Evolutionary conservation across 2,329 filamentous ascomycete genomes (phyloP), one percentile per base, ranked within the genome.

Genomic region (Diaporthe destruens): DNA sequence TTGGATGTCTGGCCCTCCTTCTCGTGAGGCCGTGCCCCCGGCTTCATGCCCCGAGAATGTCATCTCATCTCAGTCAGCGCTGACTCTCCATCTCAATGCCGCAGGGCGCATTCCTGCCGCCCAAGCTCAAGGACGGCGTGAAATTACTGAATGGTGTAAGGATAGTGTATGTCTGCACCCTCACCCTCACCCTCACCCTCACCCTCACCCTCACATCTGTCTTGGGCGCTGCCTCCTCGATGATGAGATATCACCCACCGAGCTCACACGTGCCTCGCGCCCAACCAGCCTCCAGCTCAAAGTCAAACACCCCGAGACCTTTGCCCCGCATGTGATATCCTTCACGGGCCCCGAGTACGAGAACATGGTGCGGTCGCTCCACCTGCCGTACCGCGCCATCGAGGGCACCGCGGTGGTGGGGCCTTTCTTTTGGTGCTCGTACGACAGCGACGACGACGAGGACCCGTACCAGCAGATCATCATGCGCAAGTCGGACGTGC

Each of bases 401-500:
- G 90, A 92, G 79, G 86, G 87, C 23, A 87, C 85, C 25, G 86
- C 86, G 71, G 85, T 88, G 14, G 89, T 91, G 18, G 90, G 89
- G 0, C 90, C 89, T 0, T 91, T 91, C 77, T 91, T 91, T 80
- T 91, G 89, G 89, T 86, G 82, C 53, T 84, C 86, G 1, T 84
- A 86, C 74, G 88, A 91, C 77, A 85, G 88, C 72, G 85, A 90
- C 75, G 87, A 89, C 68, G 73, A 71, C 18, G 83, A 85, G 2
- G 85, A 90, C 75, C 87, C 86, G 49, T 87, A 89, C 80, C 80
- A 91, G 57, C 89, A 91, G 77, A 88, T 91, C 76, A 85, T 91
- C 73, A 90, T 89, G 77, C 87, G 90, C 76, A 91, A 91, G 80
- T 90, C 88, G n/a, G 89, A 91, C 77, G 89, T 91, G 44, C 87